Evolutionary conservation across 371 early-diverging fungal species (phyloP), one percentile per base, ranked within the genome.

Genomic region (Rhizopus stolonifer): DNA sequence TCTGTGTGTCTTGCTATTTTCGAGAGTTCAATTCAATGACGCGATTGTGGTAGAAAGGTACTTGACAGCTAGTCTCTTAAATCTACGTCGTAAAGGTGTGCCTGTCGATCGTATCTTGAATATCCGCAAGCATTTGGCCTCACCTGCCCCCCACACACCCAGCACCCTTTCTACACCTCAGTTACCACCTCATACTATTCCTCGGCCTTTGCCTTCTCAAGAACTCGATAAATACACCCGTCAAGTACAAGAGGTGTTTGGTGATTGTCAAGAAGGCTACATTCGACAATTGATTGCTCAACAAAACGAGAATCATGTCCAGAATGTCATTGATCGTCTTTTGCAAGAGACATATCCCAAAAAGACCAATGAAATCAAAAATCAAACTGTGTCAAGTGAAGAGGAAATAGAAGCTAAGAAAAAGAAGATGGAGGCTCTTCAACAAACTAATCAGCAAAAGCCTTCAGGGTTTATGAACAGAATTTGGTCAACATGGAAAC

Each of bases 51-150:
- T 86, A 11, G 82, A 83, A 21, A 71, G 86, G 4, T 73, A 87
- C 51, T 68, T 89, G 36, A 82, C 82, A 3, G 82, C 87, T 0
- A 77, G 80, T 3, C 56, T 89, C n/a, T 49, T 60, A 15, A 84
- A 80, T 38, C 63, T 90, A 45, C 67, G 79, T 18, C 65, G 84
- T 18, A 90, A 93, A 67, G 87, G 93, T 23, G 91, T 93, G 49
- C 93, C 93, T 21, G 92, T 95, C 1, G 95, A 94, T 56, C 86
- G 95, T 34, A 89, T 95, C 29, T 60, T 93, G 40, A 87, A 84
- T 50, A 69, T 83, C 1, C 77, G 74, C 23, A 63, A 63, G n/a
- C 45, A 36, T 11, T 9, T 23, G 13, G 2, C 48, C 7, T 9
- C 46, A 46, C 13, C 43, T 38, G 10, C 52, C 21, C 31, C 19